Percentiles rank a stretch among this genome's conserved stretches.
These are phyloP conservation scores for Raffaelea albimanens DNA, from an alignment of 2,329 filamentous ascomycete species.

Conservation along the genomic window DNA sequence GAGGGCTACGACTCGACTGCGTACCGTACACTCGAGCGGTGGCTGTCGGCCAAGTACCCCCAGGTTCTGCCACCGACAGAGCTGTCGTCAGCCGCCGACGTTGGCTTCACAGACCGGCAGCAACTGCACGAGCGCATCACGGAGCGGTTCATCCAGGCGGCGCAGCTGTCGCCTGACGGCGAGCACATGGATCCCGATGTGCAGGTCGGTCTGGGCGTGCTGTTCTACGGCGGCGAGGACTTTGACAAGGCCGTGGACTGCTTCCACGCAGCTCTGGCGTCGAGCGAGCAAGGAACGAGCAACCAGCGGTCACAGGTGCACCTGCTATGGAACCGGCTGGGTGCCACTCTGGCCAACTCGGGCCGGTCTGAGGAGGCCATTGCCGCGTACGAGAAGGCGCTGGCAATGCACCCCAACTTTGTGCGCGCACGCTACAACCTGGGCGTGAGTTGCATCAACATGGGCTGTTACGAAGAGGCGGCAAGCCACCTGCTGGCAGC, in stretches of 20 bases:
- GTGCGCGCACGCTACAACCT: conserved; percentile 95
- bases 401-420: conserved; percentile 88
- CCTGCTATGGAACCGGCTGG: conserved; percentile 93
- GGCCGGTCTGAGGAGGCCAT: conserved; percentile 93
- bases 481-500: conserved; percentile 88
- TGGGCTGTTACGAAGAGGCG: conserved; percentile 87
- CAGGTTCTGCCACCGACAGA: conserved; percentile 64
- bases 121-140: conserved; percentile 85
- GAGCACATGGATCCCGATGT: conserved; percentile 98
- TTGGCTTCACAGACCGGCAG: conserved; percentile 91
- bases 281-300: conserved; percentile 70
- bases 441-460: conserved; percentile 94
- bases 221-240: conserved; percentile 96
- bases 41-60: conserved; percentile 93
- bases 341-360: conserved; percentile 90
- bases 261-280: conserved; percentile 84
- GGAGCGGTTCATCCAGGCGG: conserved; percentile 81
- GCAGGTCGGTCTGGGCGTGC: conserved; percentile 89
- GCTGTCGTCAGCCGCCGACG: conserved; percentile 65
- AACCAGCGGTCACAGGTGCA: conserved; percentile 84
- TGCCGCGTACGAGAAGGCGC: conserved; percentile 86
- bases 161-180: conserved; percentile 82
- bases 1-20: conserved; percentile 97
- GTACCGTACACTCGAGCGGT: conserved; percentile 91
- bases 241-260: conserved; percentile 99